Base-by-base conservation (phyloP, 345 rosid species). In the Camelina laxa region DNA sequence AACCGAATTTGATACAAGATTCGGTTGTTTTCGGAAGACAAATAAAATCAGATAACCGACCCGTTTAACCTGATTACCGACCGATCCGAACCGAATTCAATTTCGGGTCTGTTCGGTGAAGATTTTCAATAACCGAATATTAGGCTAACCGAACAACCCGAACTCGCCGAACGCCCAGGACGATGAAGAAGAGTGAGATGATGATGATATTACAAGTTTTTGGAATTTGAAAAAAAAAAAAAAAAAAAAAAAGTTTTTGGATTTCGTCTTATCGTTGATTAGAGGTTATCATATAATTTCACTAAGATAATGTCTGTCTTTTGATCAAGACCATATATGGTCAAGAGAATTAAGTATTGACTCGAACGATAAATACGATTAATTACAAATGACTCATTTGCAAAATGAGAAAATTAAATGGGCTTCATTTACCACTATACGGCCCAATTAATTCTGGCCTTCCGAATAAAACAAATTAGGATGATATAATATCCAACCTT, bases 221-320 rank as follows among this genome's bases (percentile, higher is more conserved):
- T n/a, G n/a, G n/a, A n/a, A n/a, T n/a, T n/a, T n/a, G n/a, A n/a
- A n/a, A n/a, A n/a, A n/a, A n/a, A n/a, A n/a, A n/a, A n/a, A n/a
- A n/a, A n/a, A n/a, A n/a, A n/a, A n/a, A n/a, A n/a, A n/a, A n/a
- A n/a, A n/a, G n/a, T n/a, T n/a, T n/a, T n/a, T n/a, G 31, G 48
- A 60, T 60, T 60, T 60, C 30, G 48, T 78, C 92, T 89, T 89
- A 89, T 87, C 96, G 81, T 67, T 64, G 86, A 83, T 81, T 74
- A 57, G 91, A 82, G 96, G 96, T n/a, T n/a, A n/a, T n/a, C n/a
- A n/a, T n/a, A n/a, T n/a, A 61, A 54, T 54, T 38, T 51, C 21
- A 39, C 72, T 38, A 68, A 54, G 61, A 39, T 67, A 17, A 38
- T 51, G 7, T 19, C 21, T 39, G 27, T 24, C 27, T 24, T 24